A percentile compares a stretch with the other conserved stretches of the same genome.
These are phyloP conservation scores for Scheffersomyces lignosus DNA, from an alignment of 805 yeast genomes.

Conservation along the genomic window DNA sequence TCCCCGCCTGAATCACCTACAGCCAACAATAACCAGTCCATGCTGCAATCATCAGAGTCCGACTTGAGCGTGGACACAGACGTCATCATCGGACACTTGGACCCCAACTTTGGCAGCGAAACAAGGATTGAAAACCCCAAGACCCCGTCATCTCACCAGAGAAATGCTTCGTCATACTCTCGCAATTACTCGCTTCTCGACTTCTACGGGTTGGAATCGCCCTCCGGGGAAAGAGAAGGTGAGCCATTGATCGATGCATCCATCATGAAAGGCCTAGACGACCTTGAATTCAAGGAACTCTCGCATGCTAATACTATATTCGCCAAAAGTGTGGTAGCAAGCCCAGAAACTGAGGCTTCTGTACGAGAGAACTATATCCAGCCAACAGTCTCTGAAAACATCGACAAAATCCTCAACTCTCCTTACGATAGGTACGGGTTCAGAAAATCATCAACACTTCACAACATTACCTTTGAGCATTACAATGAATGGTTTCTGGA, in stretches of 20 bases:
- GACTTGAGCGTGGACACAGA: no score
- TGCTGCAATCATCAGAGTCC: no score
- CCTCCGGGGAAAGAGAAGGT: slow-evolving; percentile 3
- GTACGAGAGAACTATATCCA: slow-evolving; percentile 1
- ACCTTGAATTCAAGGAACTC: slow-evolving; percentile 4
- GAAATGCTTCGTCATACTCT: slow-evolving; percentile 33
- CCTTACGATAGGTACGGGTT: slow-evolving; percentile 80
- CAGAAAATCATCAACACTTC: slow-evolving; percentile 58
- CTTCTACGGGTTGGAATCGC: slow-evolving; percentile 30
- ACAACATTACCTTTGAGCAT: slow-evolving; percentile 45
- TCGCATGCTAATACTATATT: neutral
- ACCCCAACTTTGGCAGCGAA: no score
- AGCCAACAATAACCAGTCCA: no score
- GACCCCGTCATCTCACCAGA: slow-evolving; percentile 21
- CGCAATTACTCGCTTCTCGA: slow-evolving; percentile 39
- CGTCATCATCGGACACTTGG: no score
- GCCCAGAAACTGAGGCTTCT: neutral
- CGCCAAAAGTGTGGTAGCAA: neutral
- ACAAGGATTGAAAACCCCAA: no score
- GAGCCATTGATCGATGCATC: slow-evolving; percentile 1
- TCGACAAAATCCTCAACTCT: slow-evolving; percentile 4
- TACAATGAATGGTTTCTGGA: slow-evolving; percentile 76
- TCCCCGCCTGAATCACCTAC: no score
- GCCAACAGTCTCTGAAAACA: slow-evolving; percentile 1
- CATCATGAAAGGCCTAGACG: slow-evolving; percentile 2